Conservation (phyloP, 2,329 filamentous ascomycete genomes). For the Claviceps paspali region DNA sequence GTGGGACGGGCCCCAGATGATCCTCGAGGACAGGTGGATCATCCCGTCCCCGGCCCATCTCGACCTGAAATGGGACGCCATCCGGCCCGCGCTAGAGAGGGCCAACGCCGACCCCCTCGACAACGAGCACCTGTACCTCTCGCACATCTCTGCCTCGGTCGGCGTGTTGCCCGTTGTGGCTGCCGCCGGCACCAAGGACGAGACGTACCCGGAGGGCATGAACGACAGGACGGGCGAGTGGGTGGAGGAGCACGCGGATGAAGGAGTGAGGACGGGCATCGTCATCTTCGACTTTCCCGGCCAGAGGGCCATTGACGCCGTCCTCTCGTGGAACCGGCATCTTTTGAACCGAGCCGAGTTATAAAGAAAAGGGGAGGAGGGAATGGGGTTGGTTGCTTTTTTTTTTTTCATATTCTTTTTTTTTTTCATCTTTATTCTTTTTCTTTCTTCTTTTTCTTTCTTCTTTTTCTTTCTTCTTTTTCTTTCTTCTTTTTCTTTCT, state of each 20-base stretch:
- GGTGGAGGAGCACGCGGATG: slow-evolving; percentile 17
- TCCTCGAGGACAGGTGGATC: slow-evolving; percentile 32
- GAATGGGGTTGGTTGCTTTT: slow-evolving; percentile 4
- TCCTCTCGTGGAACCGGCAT: slow-evolving; percentile 25
- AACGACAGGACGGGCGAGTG: slow-evolving; percentile 33
- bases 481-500: no score
- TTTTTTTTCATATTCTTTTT: neutral
- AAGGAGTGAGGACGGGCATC: slow-evolving; percentile 23
- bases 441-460: neutral
- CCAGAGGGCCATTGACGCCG: slow-evolving; percentile 23
- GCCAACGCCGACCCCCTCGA: slow-evolving; percentile 19
- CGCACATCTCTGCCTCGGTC: slow-evolving; percentile 31
- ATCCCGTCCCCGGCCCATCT: slow-evolving; percentile 27
- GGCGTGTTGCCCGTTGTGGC: slow-evolving; percentile 34
- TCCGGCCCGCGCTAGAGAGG: slow-evolving; percentile 23
- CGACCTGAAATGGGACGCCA: slow-evolving; percentile 30
- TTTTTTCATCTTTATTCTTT: neutral
- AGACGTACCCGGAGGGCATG: slow-evolving; percentile 25
- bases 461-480: neutral
- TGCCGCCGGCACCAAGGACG: slow-evolving; percentile 29
- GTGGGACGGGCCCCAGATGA: slow-evolving; percentile 29
- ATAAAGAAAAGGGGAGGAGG: slow-evolving; percentile 5
- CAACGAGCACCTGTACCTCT: slow-evolving; percentile 26
- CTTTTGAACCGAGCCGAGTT: neutral
- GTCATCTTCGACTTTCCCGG: slow-evolving; percentile 36